Evolutionary conservation across 192 early-diverging fungal species (phyloP), one percentile per base, ranked within the genome.

Genomic region (Podila epicladia): DNA sequence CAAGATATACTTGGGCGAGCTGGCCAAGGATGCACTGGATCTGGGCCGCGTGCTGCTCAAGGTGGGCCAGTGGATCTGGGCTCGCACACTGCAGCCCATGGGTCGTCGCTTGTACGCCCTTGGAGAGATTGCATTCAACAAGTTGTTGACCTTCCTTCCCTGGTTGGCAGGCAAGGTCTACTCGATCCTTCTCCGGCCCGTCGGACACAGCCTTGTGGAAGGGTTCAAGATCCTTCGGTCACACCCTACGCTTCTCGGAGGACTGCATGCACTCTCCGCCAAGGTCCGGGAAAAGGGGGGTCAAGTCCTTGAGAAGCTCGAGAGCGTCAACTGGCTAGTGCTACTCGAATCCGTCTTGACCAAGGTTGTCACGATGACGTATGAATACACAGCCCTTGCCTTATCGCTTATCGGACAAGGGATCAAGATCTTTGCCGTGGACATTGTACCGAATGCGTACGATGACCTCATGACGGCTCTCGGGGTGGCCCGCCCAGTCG

Each of bases 241-340:
- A 9, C 77, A 80, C 28, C 77, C 77, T 22, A 69, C 71, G 17
- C 57, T 80, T 0, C 28, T 80, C 45, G 66, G 66, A 8, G 77
- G 77, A 11, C 50, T 80, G 20, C 71, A 69, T 6, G 77, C 77
- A 45, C 24, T 80, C 22, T 65, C 71, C 22, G 57, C 35, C 28
- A 80, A 68, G 50, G 48, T 61, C n/a, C 50, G 69, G 11, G 66
- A 69, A 45, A 72, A 64, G 22, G n/a, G 41, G 29, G 49, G 15
- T 2, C 38, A 48, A 13, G 75, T 22, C 8, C 45, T 78, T n/a
- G 29, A 67, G 22, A n/a, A 64, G 45, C 70, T 79, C 19, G 70
- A 79, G 58, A 71, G 76, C 20, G 70, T 79, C 38, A 72, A 79
- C 37, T 80, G 77, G 77, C 28, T 80, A 20, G 20, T 73, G 8